phyloP scores from a whole-genome alignment of 176 grass and related monocot genomes.

The Thalia dealbata region DNA sequence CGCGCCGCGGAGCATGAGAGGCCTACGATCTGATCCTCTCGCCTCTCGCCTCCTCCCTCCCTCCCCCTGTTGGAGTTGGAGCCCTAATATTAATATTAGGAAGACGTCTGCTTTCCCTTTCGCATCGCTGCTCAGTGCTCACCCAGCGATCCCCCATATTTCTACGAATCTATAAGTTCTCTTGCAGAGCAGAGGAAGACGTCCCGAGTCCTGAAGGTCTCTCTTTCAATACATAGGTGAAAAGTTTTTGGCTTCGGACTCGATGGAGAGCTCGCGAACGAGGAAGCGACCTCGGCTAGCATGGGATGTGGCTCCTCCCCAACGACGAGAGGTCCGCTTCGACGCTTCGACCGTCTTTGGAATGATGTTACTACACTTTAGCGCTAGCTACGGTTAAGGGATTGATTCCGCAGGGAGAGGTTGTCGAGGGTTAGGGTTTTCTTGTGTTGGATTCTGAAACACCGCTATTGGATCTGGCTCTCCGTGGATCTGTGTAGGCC shows the following conservation, averaged over 20 bases:
- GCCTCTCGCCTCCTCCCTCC: no score
- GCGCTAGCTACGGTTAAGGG: conserved; percentile 13
- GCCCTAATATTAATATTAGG: no score
- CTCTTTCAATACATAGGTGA: not conserved
- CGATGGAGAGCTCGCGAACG: conserved; percentile 54
- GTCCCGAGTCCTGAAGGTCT: not conserved
- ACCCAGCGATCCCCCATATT: not conserved
- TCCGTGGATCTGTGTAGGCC: conserved; percentile 18
- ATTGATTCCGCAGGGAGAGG: conserved; percentile 11
- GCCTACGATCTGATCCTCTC: not conserved
- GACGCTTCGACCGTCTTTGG: conserved; percentile 4
- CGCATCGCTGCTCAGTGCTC: no score
- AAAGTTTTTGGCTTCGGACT: conserved; percentile 8
- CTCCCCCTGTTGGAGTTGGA: not conserved
- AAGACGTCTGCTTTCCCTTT: not conserved
- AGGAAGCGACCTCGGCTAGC: conserved; percentile 59
- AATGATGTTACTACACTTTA: not conserved
- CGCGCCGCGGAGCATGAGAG: not conserved
- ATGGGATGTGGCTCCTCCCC: conserved; percentile 29
- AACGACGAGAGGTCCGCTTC: conserved; percentile 38
- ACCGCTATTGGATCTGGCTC: conserved; percentile 6
- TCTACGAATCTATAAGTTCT: not conserved
- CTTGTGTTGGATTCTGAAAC: conserved; percentile 22
- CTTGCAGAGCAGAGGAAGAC: not conserved
- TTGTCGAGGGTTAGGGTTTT: conserved; percentile 18